A percentile compares a stretch with the other conserved stretches of the same genome.
These are phyloP conservation scores for Trichoderma asperelloides DNA, from an alignment of 495 filamentous ascomycete species.

Conservation along the genomic window DNA sequence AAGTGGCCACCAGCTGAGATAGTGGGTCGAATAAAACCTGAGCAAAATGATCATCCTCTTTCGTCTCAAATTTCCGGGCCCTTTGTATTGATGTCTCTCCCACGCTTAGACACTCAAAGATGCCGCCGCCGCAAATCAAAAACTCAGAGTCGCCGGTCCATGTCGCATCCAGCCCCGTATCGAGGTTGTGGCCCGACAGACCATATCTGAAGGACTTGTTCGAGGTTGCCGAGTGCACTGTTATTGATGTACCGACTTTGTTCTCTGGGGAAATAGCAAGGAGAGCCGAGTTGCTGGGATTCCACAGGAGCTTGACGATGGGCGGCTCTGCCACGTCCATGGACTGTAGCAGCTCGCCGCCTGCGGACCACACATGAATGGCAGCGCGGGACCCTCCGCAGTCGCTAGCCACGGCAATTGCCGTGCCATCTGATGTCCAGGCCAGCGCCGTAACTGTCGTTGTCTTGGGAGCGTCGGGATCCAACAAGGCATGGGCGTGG, in stretches of 20 bases:
- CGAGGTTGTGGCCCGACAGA: slow-evolving; percentile 35
- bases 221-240: slow-evolving; percentile 36
- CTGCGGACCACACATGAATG: slow-evolving; percentile 57
- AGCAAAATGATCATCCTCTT: slow-evolving; percentile 33
- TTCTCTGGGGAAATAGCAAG: slow-evolving; percentile 45
- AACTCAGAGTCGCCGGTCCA: slow-evolving; percentile 54
- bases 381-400: slow-evolving; percentile 46
- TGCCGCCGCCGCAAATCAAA: slow-evolving; percentile 47
- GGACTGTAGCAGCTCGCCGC: slow-evolving; percentile 41
- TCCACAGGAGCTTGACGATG: slow-evolving; percentile 54
- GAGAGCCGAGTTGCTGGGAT: slow-evolving; percentile 41
- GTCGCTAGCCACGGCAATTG: slow-evolving; percentile 63
- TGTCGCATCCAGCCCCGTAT: slow-evolving; percentile 44
- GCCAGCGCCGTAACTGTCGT: slow-evolving; percentile 53
- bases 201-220: slow-evolving; percentile 31
- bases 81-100: slow-evolving; percentile 29
- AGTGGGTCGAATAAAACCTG: slow-evolving; percentile 40
- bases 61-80: slow-evolving; percentile 30
- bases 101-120: slow-evolving; percentile 34
- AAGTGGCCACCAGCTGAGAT: slow-evolving; percentile 38
- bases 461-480: slow-evolving; percentile 35
- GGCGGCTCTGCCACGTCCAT: slow-evolving; percentile 41
- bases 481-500: slow-evolving; percentile 37
- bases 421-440: slow-evolving; percentile 59
- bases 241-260: slow-evolving; percentile 37